These are phyloP conservation scores for Hawksworthiomyces lignivorus DNA, from an alignment of 2,329 filamentous ascomycete species.

Conservation along the genomic window DNA sequence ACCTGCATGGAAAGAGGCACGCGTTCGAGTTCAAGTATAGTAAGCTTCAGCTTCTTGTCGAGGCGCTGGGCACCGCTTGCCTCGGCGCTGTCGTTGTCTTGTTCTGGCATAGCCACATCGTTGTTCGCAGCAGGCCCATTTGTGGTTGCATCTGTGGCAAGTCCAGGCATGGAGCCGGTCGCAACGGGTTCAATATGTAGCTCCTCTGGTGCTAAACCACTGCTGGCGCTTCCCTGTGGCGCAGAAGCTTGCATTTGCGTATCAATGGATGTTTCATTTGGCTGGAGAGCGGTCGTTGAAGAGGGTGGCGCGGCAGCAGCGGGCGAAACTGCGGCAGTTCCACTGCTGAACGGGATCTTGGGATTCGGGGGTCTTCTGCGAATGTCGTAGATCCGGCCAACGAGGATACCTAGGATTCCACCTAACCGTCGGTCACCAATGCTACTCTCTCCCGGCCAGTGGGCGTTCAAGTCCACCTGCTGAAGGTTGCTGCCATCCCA, in stretches of 20 bases:
- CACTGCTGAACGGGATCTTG: not conserved
- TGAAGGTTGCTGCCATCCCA: slow-evolving; percentile 57
- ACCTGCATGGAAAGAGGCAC: slow-evolving; percentile 65
- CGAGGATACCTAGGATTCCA: slow-evolving; percentile 60
- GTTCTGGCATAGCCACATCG: no score
- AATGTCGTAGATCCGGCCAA: slow-evolving; percentile 60
- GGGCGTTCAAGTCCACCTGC: slow-evolving; percentile 54
- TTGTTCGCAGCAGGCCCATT: no score
- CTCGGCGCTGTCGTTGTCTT: not conserved
- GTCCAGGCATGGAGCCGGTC: no score
- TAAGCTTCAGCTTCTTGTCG: slow-evolving; percentile 56
- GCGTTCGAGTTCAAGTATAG: slow-evolving; percentile 66
- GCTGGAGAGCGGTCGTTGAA: no score
- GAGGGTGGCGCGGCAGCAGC: no score
- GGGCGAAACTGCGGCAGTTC: no score
- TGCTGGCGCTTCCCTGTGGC: no score
- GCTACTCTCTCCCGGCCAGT: slow-evolving; percentile 47
- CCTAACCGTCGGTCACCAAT: slow-evolving; percentile 58
- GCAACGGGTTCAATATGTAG: no score
- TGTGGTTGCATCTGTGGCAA: no score
- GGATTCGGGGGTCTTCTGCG: slow-evolving; percentile 20
- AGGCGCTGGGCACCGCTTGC: slow-evolving; percentile 18
- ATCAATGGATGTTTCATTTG: no score
- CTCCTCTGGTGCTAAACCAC: no score
- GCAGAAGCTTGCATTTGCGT: no score